Evolutionary conservation across 441 rosid genomes (phyloP).

Genomic region (Erodium trifolium): DNA sequence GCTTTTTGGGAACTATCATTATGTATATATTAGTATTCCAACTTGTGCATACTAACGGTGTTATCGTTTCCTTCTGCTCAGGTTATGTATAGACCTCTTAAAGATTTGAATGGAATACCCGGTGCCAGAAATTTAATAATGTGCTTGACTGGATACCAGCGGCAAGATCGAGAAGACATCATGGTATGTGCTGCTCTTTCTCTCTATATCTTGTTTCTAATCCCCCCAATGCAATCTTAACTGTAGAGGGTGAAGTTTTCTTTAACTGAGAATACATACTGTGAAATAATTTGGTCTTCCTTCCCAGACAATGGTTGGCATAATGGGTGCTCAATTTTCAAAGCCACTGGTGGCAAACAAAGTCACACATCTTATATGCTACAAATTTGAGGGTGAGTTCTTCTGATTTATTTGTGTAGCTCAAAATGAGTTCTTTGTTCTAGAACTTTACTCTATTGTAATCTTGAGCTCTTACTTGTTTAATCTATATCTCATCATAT

Average conservation of each 20-base stretch:
- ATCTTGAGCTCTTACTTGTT: neutral
- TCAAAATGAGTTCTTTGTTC: neutral
- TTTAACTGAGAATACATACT: neutral
- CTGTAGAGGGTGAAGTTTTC: neutral
- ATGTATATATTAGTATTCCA: no score
- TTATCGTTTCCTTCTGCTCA: slow-evolving; percentile 19
- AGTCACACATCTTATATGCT: slow-evolving; percentile 88
- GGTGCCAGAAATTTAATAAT: slow-evolving; percentile 48
- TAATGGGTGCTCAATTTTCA: slow-evolving; percentile 90
- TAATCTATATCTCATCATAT: neutral
- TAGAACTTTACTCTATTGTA: neutral
- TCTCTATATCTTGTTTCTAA: neutral
- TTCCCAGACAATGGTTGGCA: slow-evolving; percentile 71
- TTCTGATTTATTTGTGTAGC: neutral
- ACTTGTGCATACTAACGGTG: neutral
- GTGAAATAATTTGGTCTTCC: slow-evolving; percentile 6
- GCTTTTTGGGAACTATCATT: neutral
- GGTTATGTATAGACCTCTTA: slow-evolving; percentile 70
- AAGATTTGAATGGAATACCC: slow-evolving; percentile 75
- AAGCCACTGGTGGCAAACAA: slow-evolving; percentile 84
- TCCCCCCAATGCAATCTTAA: neutral
- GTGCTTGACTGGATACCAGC: slow-evolving; percentile 88
- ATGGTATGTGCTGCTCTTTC: slow-evolving; percentile 43
- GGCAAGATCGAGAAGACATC: slow-evolving; percentile 86
- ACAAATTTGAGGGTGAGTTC: slow-evolving; percentile 78